These are phyloP conservation scores for Vinca minor DNA, from an alignment of 257 asterid species.

Conservation along the genomic window DNA sequence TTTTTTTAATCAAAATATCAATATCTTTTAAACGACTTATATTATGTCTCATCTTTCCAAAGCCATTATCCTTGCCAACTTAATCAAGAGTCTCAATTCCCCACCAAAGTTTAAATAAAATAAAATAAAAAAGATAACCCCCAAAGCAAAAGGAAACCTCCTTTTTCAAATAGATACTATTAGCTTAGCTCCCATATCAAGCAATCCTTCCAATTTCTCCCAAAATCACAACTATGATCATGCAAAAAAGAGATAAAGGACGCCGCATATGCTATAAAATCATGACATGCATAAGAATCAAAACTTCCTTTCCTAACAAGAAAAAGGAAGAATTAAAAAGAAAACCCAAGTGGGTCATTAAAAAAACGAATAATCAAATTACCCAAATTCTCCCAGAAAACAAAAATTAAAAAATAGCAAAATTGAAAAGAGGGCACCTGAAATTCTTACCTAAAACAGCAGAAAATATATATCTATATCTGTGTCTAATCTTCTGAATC, in stretches of 20 bases:
- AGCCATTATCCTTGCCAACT: neutral
- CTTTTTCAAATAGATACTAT: neutral
- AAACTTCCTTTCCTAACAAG: neutral
- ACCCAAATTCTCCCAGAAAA: neutral
- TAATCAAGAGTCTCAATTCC: neutral
- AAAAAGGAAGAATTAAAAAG: neutral
- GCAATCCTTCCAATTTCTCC: neutral
- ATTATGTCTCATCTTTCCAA: neutral
- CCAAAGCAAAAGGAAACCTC: neutral
- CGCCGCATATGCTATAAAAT: neutral
- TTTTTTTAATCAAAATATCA: no score
- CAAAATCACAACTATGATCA: neutral
- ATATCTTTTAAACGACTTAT: no score
- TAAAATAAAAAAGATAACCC: no score
- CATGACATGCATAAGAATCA: conserved; percentile 13
- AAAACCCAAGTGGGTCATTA: neutral
- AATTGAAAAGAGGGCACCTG: conserved; percentile 7
- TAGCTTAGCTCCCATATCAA: neutral
- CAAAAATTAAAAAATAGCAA: neutral
- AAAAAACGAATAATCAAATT: conserved; percentile 6
- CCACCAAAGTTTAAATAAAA: neutral
- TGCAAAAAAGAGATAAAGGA: neutral
- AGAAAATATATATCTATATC: conserved; percentile 14
- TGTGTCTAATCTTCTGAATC: conserved; percentile 4
- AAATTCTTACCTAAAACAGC: conserved; percentile 32